Conservation (phyloP, 805 yeast species). For the Ogataea populi-albae region DNA sequence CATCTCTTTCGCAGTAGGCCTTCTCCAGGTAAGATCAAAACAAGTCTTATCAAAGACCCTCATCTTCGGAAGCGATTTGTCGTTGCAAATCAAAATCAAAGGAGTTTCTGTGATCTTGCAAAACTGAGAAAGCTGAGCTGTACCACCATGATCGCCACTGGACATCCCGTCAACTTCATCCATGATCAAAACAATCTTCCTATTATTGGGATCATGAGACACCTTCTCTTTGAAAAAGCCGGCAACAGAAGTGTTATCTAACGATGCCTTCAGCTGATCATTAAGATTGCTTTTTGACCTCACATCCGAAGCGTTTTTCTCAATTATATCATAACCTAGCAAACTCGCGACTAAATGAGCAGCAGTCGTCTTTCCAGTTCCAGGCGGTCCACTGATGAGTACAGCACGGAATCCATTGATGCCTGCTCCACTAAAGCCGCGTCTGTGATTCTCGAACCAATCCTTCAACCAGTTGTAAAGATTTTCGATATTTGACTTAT, state of each 20-base stretch:
- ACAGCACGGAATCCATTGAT: constrained; percentile 76
- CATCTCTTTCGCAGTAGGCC: constrained; percentile 83
- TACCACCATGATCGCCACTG: constrained; percentile 98
- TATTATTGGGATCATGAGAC: constrained; percentile 28
- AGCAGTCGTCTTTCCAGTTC: constrained; percentile 80
- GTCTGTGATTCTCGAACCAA: constrained; percentile 64
- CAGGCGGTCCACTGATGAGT: constrained; percentile 84
- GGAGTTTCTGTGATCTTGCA: constrained; percentile 87
- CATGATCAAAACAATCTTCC: constrained; percentile 82
- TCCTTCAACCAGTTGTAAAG: constrained; percentile 69
- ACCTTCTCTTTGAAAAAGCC: constrained; percentile 57
- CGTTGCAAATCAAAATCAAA: constrained; percentile 90
- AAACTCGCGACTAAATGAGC: constrained; percentile 72
- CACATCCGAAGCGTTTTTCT: constrained; percentile 85
- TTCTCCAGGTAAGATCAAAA: constrained; percentile 75
- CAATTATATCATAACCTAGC: constrained; percentile 70
- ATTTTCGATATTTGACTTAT: constrained; percentile 68
- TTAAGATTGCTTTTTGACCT: constrained; percentile 79
- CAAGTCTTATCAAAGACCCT: constrained; percentile 87
- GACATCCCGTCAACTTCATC: constrained; percentile 99
- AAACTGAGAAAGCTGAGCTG: constrained; percentile 85
- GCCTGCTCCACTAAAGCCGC: constrained; percentile 62
- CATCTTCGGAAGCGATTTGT: constrained; percentile 90
- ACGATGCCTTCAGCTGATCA: constrained; percentile 61
- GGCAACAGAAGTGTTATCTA: constrained; percentile 78